Evolutionary conservation across 805 yeast genomes (phyloP).

Genomic region (Pichia manshurica): DNA sequence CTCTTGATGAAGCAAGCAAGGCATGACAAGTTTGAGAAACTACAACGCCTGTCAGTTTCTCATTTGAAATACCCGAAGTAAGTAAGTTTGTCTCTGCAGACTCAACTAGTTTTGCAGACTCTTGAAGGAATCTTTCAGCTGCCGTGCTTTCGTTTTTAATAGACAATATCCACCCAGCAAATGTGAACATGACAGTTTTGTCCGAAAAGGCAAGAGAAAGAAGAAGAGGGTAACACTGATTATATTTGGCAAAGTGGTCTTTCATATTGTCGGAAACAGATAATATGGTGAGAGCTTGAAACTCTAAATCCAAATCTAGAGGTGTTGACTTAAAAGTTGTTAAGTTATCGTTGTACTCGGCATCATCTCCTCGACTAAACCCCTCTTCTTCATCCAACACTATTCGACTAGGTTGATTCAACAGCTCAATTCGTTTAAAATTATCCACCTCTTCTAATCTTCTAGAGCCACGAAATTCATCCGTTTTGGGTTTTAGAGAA

Average conservation of each 20-base stretch:
- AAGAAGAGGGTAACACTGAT: background rate
- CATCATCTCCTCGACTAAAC: background rate
- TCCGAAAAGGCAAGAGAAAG: slow-evolving; percentile 1
- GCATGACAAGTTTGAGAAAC: slow-evolving; percentile 1
- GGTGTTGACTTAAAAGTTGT: background rate
- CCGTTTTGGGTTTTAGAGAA: too few species aligned
- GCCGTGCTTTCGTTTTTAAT: background rate
- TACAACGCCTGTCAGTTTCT: background rate
- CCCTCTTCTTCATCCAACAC: background rate
- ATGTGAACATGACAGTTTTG: slow-evolving; percentile 2
- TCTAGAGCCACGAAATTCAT: too few species aligned
- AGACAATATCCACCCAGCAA: slow-evolving; percentile 7
- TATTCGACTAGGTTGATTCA: too few species aligned
- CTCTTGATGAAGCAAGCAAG: background rate
- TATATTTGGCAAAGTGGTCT: background rate
- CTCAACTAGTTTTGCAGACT: background rate
- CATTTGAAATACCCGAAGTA: background rate
- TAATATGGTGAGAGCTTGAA: slow-evolving; percentile 1
- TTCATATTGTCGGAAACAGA: background rate
- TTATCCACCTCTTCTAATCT: too few species aligned
- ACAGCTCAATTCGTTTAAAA: too few species aligned
- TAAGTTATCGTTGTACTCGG: background rate
- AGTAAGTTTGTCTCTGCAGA: background rate
- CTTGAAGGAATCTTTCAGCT: background rate
- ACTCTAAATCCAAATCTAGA: slow-evolving; percentile 1